Evolutionary conservation across 2,329 filamentous ascomycete genomes (phyloP).

Genomic region (Lachnellula occidentalis): DNA sequence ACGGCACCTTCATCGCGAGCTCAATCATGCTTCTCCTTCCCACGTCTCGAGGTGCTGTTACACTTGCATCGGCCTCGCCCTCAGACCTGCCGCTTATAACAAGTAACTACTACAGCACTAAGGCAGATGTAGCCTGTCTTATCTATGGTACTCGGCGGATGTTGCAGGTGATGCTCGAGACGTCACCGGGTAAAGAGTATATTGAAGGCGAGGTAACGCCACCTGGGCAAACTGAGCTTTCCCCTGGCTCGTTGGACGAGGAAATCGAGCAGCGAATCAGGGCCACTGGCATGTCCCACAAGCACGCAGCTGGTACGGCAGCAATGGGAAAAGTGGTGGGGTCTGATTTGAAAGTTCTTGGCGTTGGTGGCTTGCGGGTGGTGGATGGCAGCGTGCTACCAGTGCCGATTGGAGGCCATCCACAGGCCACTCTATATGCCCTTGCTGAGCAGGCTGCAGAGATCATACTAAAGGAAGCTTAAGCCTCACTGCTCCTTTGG

Average conservation of each 20-base stretch:
- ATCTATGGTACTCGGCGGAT: background rate
- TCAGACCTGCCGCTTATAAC: constrained; percentile 1
- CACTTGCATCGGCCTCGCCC: background rate
- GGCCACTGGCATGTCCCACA: background rate
- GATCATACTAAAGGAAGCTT: constrained; percentile 13
- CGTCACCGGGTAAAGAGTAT: background rate
- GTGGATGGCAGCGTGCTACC: constrained; percentile 44
- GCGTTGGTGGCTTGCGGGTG: constrained; percentile 44
- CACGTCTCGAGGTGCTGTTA: constrained; percentile 12
- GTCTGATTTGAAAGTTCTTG: constrained; percentile 39
- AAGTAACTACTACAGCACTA: constrained; percentile 3
- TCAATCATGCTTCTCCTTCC: constrained; percentile 5
- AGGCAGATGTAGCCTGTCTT: background rate
- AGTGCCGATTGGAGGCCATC: background rate
- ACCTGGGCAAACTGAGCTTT: background rate
- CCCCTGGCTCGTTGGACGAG: background rate
- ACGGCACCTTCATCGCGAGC: constrained; percentile 6
- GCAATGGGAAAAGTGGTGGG: constrained; percentile 40
- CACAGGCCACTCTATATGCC: background rate
- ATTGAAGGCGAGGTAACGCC: constrained; percentile 5
- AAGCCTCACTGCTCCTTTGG: background rate
- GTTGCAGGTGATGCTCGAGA: constrained; percentile 2
- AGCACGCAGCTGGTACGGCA: background rate
- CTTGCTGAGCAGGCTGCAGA: background rate
- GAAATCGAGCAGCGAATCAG: constrained; percentile 8